phyloP scores from a whole-genome alignment of 2,329 filamentous ascomycete species.

The Neodidymelliopsis sp. region DNA sequence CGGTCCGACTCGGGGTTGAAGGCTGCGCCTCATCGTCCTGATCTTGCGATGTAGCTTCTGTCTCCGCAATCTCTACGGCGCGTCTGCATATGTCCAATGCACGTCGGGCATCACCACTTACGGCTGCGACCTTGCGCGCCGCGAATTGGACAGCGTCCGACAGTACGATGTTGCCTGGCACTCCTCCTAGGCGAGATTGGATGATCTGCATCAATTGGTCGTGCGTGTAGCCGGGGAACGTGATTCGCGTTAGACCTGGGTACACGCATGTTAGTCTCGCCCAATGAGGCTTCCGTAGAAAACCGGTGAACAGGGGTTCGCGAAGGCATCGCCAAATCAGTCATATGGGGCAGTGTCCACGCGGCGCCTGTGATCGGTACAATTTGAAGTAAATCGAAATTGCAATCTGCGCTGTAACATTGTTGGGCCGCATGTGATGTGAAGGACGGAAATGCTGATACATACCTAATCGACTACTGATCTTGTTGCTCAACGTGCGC shows the following conservation, averaged over 20 bases:
- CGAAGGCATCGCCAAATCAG: conserved; percentile 27
- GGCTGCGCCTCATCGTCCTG: conserved; percentile 53
- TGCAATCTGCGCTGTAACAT: conserved; percentile 12
- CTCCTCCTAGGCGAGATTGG: conserved; percentile 86
- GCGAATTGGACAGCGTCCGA: conserved; percentile 95
- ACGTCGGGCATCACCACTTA: conserved; percentile 90
- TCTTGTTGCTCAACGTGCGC: conserved; percentile 96
- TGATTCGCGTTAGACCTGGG: conserved; percentile 83
- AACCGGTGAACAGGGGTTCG: conserved; percentile 23
- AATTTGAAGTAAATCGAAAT: conserved; percentile 21
- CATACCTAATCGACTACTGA: conserved; percentile 75
- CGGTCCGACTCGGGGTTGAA: conserved; percentile 69
- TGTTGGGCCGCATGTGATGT: conserved; percentile 8
- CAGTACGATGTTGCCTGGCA: conserved; percentile 89
- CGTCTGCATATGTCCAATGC: conserved; percentile 94
- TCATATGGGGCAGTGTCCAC: conserved; percentile 23
- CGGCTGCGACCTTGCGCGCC: conserved; percentile 93
- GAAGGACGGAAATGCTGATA: conserved; percentile 15
- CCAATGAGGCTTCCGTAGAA: conserved; percentile 21
- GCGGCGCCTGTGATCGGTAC: conserved; percentile 25
- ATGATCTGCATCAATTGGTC: conserved; percentile 98
- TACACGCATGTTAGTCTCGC: conserved; percentile 40
- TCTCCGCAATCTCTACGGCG: conserved; percentile 92
- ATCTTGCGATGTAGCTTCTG: conserved; percentile 59
- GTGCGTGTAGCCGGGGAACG: conserved; percentile 96